Base-by-base conservation (phyloP, 106 monocot genomes). In the Dactylorhiza incarnata region DNA sequence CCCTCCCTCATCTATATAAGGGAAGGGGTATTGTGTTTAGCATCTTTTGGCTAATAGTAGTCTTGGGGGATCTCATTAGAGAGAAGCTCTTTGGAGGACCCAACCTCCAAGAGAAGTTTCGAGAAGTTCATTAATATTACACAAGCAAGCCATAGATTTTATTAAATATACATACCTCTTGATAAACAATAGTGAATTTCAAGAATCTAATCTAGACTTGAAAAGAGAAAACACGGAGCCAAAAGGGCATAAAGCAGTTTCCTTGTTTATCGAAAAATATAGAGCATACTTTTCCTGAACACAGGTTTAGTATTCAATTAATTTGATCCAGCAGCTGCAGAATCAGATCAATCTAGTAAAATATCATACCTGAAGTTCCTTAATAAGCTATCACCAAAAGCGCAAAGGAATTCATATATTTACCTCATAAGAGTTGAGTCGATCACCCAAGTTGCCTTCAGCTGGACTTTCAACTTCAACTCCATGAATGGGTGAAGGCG, bases 401-500 rank as follows among this genome's bases (percentile, higher is more conserved):
- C 29, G 29, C 12, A 13, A 25, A 10, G 25, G 3, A 25, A 63
- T 11, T 25, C 63, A 63, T 9, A 29, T 26, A 26, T 65, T 65
- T 65, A 65, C 65, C 65, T 65, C 65, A 65, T 65, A 65, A 65
- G 65, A 29, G 29, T 81, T 70, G 2, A 52, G 45, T 74, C 73
- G 78, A 10, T 75, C 71, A 65, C 78, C 71, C 20, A 68, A 15
- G 52, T 75, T 77, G 16, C 12, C 10, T 45, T 58, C 72, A 62
- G 5, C 68, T 14, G 65, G 9, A 68, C 75, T 52, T 55, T 61
- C 76, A 22, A 63, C 58, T 76, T 88, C 86, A 74, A 11, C 67
- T 48, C 47, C 22, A 76, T 80, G 23, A 51, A 86, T 47, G 0
- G 87, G 71, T 54, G 88, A 81, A 81, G 88, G 65, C 2, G 65